phyloP scores from a whole-genome alignment of 2,329 filamentous ascomycete species.

The Orbilia blumenaviensis region DNA sequence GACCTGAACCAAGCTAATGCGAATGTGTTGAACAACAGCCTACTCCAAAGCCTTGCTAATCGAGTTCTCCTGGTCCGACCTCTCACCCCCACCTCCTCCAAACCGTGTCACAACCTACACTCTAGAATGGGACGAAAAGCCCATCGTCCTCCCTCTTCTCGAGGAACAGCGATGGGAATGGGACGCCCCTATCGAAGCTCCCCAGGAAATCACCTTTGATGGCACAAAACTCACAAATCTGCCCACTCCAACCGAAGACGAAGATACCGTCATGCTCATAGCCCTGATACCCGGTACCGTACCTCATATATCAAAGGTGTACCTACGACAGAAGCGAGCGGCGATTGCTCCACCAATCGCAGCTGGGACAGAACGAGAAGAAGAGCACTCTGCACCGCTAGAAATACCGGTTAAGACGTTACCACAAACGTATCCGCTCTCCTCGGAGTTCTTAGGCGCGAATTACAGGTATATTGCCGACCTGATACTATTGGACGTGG shows the following conservation, averaged over 20 bases:
- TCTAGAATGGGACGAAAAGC: slow-evolving; percentile 53
- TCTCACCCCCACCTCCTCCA: slow-evolving; percentile 43
- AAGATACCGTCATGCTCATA: slow-evolving; percentile 48
- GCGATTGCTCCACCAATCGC: slow-evolving; percentile 30
- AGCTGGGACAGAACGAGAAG: slow-evolving; percentile 3
- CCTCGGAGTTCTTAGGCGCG: slow-evolving; percentile 50
- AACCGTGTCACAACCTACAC: slow-evolving; percentile 45
- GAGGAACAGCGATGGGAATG: slow-evolving; percentile 52
- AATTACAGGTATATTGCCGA: slow-evolving; percentile 51
- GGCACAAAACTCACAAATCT: slow-evolving; percentile 41
- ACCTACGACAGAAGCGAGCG: slow-evolving; percentile 44
- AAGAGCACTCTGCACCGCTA: slow-evolving; percentile 26
- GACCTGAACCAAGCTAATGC: not conserved
- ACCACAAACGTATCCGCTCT: slow-evolving; percentile 49
- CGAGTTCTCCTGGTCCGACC: slow-evolving; percentile 52
- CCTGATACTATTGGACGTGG: slow-evolving; percentile 43
- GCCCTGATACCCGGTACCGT: slow-evolving; percentile 49
- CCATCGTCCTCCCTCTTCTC: slow-evolving; percentile 48
- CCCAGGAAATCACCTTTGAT: slow-evolving; percentile 48
- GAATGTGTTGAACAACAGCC: slow-evolving; percentile 34
- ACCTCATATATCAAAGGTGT: slow-evolving; percentile 51
- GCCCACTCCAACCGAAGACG: slow-evolving; percentile 46
- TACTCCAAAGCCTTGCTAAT: slow-evolving; percentile 52
- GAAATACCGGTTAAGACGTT: slow-evolving; percentile 51
- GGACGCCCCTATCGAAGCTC: slow-evolving; percentile 50